phyloP scores from a whole-genome alignment of 164 flowering plant species.

The Hamamelis virginiana region DNA sequence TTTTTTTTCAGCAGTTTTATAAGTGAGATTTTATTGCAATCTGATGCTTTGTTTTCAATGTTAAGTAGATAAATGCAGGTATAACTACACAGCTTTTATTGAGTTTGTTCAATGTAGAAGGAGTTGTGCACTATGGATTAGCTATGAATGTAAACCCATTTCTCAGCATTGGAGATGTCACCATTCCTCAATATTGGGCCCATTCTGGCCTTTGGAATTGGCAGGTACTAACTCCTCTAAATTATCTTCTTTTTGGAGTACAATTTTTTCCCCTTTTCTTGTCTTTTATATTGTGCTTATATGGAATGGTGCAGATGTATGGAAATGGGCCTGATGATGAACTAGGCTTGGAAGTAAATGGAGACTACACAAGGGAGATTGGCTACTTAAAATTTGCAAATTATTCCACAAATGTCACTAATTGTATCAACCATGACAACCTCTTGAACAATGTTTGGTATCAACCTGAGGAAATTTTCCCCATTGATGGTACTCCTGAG shows the following conservation, averaged over 20 bases:
- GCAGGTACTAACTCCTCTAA: no score
- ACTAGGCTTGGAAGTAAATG: conserved; percentile 41
- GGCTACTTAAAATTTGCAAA: conserved; percentile 41
- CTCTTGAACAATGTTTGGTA: conserved; percentile 49
- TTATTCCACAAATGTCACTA: no score
- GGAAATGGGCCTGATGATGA: conserved; percentile 53
- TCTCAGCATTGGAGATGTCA: conserved; percentile 17
- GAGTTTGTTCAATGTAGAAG: conserved; percentile 12
- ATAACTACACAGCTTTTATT: conserved; percentile 14
- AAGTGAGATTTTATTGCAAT: not conserved
- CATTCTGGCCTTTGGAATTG: conserved; percentile 18
- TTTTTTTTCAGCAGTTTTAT: not conserved
- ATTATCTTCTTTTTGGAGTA: no score
- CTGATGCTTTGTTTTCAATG: not conserved
- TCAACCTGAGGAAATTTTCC: no score
- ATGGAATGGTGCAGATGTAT: conserved; percentile 45
- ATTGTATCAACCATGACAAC: conserved; percentile 23
- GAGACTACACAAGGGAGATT: conserved; percentile 51
- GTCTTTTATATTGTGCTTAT: no score
- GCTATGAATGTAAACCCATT: conserved; percentile 20
- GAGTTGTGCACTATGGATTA: conserved; percentile 22
- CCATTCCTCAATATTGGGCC: conserved; percentile 13
- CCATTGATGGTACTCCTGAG: conserved; percentile 45
- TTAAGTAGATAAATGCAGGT: conserved; percentile 20
- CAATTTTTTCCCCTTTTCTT: no score